phyloP scores from a whole-genome alignment of 306 rosid species.

The Cucurbita maxima region DNA sequence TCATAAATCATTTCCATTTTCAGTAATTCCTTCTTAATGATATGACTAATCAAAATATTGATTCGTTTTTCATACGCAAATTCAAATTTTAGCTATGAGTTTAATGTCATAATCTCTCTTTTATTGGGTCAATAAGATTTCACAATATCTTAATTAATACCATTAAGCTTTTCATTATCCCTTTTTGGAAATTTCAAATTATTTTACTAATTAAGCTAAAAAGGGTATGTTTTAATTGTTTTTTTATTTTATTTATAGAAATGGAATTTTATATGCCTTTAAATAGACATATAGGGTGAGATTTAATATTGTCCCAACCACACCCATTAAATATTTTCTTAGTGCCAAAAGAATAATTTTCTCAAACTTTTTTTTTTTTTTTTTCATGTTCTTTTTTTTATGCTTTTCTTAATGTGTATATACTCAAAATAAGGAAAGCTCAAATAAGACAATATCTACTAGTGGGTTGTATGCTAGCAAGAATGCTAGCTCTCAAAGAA shows the following conservation, averaged over 20 bases:
- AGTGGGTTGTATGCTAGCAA: too few species aligned
- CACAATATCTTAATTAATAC: not conserved
- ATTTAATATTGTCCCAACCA: not conserved
- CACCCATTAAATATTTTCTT: constrained; percentile 3
- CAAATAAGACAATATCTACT: too few species aligned
- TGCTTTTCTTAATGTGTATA: not conserved
- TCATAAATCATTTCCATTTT: not conserved
- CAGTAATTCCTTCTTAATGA: not conserved
- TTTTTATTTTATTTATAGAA: not conserved
- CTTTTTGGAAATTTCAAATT: not conserved
- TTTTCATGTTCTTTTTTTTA: not conserved
- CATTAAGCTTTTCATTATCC: not conserved
- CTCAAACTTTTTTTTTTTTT: not conserved
- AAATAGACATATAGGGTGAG: constrained; percentile 3
- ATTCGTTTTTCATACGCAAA: not conserved
- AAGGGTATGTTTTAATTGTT: not conserved
- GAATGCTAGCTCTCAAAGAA: too few species aligned
- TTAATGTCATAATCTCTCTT: constrained; percentile 4
- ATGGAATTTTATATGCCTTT: not conserved
- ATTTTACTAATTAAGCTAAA: not conserved
- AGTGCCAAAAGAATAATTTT: constrained; percentile 1
- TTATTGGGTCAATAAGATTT: constrained; percentile 1
- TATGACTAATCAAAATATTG: not conserved
- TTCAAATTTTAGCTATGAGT: not conserved
- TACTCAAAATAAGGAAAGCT: not conserved